Evolutionary conservation across 176 grass and related monocot species (phyloP).

Genomic region (Hordeum marinum): DNA sequence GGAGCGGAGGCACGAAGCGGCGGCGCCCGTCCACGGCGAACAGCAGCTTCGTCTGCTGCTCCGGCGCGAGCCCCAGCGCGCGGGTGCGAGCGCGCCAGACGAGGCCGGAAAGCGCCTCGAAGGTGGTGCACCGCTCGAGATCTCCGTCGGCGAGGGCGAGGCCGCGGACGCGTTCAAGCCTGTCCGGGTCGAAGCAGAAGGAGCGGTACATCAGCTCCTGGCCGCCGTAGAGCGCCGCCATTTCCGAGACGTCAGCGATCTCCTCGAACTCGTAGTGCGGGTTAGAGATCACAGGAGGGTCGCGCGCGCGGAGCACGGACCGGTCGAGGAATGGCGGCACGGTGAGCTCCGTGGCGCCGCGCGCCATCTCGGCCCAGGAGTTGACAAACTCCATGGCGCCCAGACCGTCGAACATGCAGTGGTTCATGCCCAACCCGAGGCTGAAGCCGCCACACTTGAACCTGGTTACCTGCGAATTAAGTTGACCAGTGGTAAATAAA

Average conservation of each 20-base stretch:
- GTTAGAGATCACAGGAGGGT: slow-evolving; percentile 50
- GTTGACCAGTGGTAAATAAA: not conserved
- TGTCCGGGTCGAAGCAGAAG: slow-evolving; percentile 75
- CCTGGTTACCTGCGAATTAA: slow-evolving; percentile 55
- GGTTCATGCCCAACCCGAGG: slow-evolving; percentile 78
- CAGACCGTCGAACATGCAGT: slow-evolving; percentile 96
- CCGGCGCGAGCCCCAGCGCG: slow-evolving; percentile 40
- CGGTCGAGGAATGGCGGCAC: slow-evolving; percentile 77
- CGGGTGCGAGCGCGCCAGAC: slow-evolving; percentile 79
- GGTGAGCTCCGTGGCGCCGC: slow-evolving; percentile 51
- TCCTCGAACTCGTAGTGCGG: slow-evolving; percentile 83
- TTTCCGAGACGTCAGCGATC: slow-evolving; percentile 66
- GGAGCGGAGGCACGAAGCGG: slow-evolving; percentile 57
- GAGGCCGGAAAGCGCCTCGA: slow-evolving; percentile 75
- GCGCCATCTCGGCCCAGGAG: slow-evolving; percentile 90
- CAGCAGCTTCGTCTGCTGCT: slow-evolving; percentile 83
- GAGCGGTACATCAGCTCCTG: slow-evolving; percentile 62
- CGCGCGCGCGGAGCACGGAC: slow-evolving; percentile 39
- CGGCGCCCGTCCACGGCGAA: slow-evolving; percentile 85
- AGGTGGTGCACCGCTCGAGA: slow-evolving; percentile 58
- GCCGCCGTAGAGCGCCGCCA: slow-evolving; percentile 40
- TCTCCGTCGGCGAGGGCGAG: slow-evolving; percentile 42
- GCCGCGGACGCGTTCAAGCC: slow-evolving; percentile 48
- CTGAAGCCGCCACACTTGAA: slow-evolving; percentile 84
- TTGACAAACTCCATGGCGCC: slow-evolving; percentile 97